A percentile compares a stretch with the other conserved stretches of the same genome.
Evolutionary conservation across 139 green algal genomes (phyloP).

Genomic region (Auxenochlorella pyrenoidosa): DNA sequence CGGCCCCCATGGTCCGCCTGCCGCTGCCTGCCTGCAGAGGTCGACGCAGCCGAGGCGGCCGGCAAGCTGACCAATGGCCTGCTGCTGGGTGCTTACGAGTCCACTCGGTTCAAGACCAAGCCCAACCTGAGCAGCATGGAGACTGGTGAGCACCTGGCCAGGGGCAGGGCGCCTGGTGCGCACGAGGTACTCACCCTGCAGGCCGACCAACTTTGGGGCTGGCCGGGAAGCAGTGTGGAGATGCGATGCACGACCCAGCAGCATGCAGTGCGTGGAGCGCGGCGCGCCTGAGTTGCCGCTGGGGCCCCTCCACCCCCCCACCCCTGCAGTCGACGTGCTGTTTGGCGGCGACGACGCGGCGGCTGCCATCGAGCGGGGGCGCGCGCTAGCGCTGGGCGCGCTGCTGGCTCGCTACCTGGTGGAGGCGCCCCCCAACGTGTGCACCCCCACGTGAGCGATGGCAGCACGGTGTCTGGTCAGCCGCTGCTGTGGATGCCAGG

Average conservation of each 20-base stretch:
- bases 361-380: constrained; percentile 41
- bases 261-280: no score
- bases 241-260: no score
- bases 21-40: not conserved
- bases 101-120: constrained; percentile 92
- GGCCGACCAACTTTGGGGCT: no score
- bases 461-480: no score
- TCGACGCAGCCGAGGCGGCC: constrained; percentile 10
- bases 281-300: not conserved
- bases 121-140: constrained; percentile 50
- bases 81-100: constrained; percentile 83
- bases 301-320: not conserved
- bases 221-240: no score
- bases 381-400: constrained; percentile 63
- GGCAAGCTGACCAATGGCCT: constrained; percentile 63
- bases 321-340: constrained; percentile 66
- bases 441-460: constrained; percentile 73
- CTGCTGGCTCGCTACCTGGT: constrained; percentile 86
- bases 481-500: no score
- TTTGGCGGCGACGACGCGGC: constrained; percentile 30
- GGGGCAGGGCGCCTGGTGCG: not conserved
- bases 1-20: not conserved
- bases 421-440: constrained; percentile 95
- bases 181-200: not conserved
- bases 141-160: not conserved